Conservation (phyloP, 192 early-diverging fungal genomes). For the Coemansia sp. region DNA sequence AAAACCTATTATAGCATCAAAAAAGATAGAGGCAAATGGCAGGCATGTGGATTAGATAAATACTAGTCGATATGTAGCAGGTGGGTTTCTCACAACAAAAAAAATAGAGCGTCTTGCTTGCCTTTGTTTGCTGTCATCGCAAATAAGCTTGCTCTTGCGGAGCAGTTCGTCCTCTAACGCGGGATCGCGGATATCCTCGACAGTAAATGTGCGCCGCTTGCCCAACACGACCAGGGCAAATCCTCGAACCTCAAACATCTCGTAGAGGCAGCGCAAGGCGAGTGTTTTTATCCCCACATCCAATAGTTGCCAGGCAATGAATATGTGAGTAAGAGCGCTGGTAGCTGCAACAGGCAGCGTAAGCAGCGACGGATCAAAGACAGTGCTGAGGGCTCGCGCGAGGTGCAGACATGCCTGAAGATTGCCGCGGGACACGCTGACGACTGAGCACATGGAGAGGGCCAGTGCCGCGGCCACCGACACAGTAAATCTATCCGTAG, state of each 20-base stretch:
- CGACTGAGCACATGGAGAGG: not conserved
- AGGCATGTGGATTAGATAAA: not conserved
- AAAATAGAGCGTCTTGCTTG: not conserved
- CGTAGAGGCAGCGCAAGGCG: not conserved
- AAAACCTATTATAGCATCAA: slow-evolving; percentile 7
- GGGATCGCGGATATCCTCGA: not conserved
- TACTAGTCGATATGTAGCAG: not conserved
- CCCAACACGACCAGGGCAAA: not conserved
- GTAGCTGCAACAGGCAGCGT: not conserved
- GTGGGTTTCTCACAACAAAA: not conserved
- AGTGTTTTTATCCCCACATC: not conserved
- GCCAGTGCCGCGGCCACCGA: not conserved
- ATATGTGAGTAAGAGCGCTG: not conserved
- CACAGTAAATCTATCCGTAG: not conserved
- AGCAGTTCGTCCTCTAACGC: not conserved
- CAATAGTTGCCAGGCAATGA: not conserved
- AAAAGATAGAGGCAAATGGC: not conserved
- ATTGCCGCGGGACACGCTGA: not conserved
- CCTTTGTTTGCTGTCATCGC: not conserved
- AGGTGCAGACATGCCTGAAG: not conserved
- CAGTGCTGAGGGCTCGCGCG: not conserved
- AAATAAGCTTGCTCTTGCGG: not conserved
- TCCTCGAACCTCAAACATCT: not conserved
- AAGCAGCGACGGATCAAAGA: not conserved
- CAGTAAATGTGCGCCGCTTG: not conserved